Conservation (phyloP, 306 rosid species). For the Trifolium pratense region DNA sequence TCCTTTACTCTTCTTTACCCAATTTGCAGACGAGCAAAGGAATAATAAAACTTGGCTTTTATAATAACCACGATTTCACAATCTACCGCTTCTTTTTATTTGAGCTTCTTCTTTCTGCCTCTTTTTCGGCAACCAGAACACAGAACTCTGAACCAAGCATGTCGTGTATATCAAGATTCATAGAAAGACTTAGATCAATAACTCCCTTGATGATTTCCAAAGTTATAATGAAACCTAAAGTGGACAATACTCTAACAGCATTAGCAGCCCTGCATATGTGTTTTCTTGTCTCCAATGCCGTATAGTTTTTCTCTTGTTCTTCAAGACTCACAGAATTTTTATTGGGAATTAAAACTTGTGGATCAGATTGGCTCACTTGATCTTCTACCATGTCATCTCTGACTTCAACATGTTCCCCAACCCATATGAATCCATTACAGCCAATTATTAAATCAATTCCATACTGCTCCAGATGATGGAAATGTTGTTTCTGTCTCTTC, state of each 20-base stretch:
- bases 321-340: conserved; percentile 42
- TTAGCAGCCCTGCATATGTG: conserved; percentile 81
- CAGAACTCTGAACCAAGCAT: conserved; percentile 87
- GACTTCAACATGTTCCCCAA: conserved; percentile 77
- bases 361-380: conserved; percentile 58
- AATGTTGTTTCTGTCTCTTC: conserved; percentile 91
- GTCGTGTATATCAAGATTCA: conserved; percentile 64
- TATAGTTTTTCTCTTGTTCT: conserved; percentile 62
- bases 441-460: conserved; percentile 84
- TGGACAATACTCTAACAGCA: conserved; percentile 67
- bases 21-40: neutral
- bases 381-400: conserved; percentile 67
- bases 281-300: conserved; percentile 66
- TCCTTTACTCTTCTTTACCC: conserved; percentile 6
- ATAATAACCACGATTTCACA: conserved; percentile 4
- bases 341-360: conserved; percentile 38
- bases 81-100: conserved; percentile 61
- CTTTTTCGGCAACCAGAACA: conserved; percentile 81
- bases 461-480: conserved; percentile 75
- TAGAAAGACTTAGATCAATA: conserved; percentile 60
- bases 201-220: conserved; percentile 68
- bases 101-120: conserved; percentile 74
- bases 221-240: conserved; percentile 68
- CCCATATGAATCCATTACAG: conserved; percentile 89
- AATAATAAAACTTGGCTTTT: neutral